Base-by-base conservation (phyloP, 345 rosid species). In the Leavenworthia alabamica region DNA sequence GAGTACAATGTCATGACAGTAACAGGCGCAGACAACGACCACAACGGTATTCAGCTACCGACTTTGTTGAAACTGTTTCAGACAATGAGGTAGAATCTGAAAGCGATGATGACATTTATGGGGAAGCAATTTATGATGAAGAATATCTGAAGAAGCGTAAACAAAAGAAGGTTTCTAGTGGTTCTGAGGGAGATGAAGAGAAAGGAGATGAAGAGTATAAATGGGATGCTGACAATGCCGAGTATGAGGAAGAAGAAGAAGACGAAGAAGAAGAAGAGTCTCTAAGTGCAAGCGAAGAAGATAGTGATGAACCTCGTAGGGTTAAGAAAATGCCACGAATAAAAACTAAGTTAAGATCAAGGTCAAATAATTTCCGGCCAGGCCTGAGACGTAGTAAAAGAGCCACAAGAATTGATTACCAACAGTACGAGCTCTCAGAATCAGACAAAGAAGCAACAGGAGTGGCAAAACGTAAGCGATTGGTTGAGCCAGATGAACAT, bases 51-150 rank as follows among this genome's bases (percentile, higher is more conserved):
- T 88, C 95, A 0, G 90, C 75, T 4, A 81, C 68, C 47, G 99
- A 90, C 19, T 94, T 62, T 28, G 86, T 89, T 69, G 96, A 88
- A 79, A 92, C 89, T 39, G 74, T 88, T 51, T 94, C 97, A 60
- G 99, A 90, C 63, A 80, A 82, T 42, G 99, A 93, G 13, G 92
- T 81, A 12, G 90, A 83, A 59, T 86, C 72, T 65, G 90, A 82
- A 68, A 94, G 87, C 64, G 99, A 94, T 56, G 99, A 94, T 80
- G 99, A 94, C 67, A 94, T 94, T 68, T 96, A 84, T 73, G 99
- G 99, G 49, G 99, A 94, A 81, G 99, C 96, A 29, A 79, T 94
- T 14, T 94, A 94, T 71, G 97, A 94, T 66, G 99, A 94, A 44
- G 99, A 90, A 73, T 94, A 94, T 81, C 71, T 90, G 73, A 84